phyloP scores from a whole-genome alignment of 495 filamentous ascomycete species.

The Podospora appendiculata region DNA sequence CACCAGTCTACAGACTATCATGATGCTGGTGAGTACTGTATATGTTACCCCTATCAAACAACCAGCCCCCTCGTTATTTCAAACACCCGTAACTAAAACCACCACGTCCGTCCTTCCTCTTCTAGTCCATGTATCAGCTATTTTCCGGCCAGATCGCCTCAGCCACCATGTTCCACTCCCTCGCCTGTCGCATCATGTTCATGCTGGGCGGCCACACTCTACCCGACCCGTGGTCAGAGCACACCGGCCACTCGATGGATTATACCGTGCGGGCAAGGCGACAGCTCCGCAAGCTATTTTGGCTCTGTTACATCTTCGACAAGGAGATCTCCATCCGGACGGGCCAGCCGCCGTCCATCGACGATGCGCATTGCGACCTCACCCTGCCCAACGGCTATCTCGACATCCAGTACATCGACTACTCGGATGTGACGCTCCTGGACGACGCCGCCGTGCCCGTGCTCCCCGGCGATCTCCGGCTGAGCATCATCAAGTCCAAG shows the following conservation, averaged over 20 bases:
- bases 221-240: conserved; percentile 4
- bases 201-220: conserved; percentile 37
- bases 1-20: conserved; percentile 34
- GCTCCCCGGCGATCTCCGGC: conserved; percentile 40
- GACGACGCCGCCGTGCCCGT: conserved; percentile 28
- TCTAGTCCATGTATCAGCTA: conserved; percentile 35
- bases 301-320: conserved; percentile 45
- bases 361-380: conserved; percentile 47
- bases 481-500: conserved; percentile 44
- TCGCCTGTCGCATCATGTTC: conserved; percentile 39
- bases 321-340: conserved; percentile 44
- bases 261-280: not conserved
- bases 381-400: conserved; percentile 40
- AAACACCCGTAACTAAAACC: not conserved
- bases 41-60: not conserved
- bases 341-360: conserved; percentile 43
- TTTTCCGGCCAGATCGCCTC: conserved; percentile 39
- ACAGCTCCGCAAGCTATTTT: conserved; percentile 44
- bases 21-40: conserved; percentile 34
- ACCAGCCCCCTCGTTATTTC: not conserved
- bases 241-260: conserved; percentile 1
- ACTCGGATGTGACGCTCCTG: not conserved
- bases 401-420: conserved; percentile 24
- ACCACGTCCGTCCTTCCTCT: not conserved
- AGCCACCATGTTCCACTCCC: conserved; percentile 31